A percentile compares a stretch with the other conserved stretches of the same genome.
These are phyloP conservation scores for Tetradesmus obliquus DNA, from an alignment of 139 green algal species.

Conservation along the genomic window DNA sequence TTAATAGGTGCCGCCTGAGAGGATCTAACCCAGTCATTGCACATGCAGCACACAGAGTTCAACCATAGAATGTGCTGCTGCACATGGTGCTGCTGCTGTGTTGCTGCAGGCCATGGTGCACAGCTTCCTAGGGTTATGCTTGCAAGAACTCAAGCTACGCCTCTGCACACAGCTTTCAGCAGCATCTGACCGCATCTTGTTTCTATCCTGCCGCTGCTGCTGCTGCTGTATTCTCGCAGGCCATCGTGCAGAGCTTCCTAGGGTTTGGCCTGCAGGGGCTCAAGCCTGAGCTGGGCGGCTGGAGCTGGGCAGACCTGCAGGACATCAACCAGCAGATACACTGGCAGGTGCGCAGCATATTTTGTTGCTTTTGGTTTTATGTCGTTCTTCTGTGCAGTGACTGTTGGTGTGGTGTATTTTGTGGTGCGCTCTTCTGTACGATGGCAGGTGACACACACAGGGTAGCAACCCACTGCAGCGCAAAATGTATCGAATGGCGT, in stretches of 20 bases:
- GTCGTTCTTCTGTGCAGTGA: neutral
- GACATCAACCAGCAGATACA: conserved; percentile 58
- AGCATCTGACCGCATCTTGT: conserved; percentile 43
- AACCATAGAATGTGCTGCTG: conserved; percentile 13
- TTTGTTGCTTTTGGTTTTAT: neutral
- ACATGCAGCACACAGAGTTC: no score
- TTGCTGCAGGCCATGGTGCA: conserved; percentile 62
- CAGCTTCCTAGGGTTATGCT: conserved; percentile 69
- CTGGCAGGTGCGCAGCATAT: conserved; percentile 51
- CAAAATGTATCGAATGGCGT: no score
- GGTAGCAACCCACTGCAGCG: no score
- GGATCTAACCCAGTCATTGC: no score
- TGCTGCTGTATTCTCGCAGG: conserved; percentile 54
- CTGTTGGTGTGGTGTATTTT: neutral
- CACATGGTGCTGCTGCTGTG: conserved; percentile 36
- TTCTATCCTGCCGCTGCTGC: conserved; percentile 33
- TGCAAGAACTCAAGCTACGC: conserved; percentile 47
- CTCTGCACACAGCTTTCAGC: neutral
- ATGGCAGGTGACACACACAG: neutral
- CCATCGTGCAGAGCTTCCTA: conserved; percentile 69
- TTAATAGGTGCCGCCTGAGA: no score
- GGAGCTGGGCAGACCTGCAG: conserved; percentile 66
- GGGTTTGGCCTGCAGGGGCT: conserved; percentile 66
- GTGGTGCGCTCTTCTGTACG: neutral
- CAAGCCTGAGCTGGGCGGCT: conserved; percentile 62